Conservation (phyloP, 2,329 filamentous ascomycete species). For the Boeremia lycopersici region DNA sequence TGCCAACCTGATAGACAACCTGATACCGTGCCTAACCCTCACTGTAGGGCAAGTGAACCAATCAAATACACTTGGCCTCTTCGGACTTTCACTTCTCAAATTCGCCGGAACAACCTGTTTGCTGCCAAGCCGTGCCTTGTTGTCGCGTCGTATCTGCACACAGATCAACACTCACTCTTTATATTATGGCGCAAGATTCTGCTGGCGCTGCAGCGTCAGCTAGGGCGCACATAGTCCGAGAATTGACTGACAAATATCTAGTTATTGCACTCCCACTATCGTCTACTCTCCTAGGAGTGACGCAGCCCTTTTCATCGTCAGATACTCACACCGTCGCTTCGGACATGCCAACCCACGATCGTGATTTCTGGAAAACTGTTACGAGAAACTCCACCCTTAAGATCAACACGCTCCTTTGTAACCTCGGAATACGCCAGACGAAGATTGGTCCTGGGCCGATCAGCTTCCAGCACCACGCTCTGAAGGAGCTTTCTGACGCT, state of each 20-base stretch:
- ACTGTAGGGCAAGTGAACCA: too few relatives aligned
- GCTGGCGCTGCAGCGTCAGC: neutral
- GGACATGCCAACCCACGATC: neutral
- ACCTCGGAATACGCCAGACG: slow-evolving; percentile 7
- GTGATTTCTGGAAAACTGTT: neutral
- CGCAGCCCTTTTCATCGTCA: neutral
- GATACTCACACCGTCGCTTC: neutral
- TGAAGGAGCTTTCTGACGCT: slow-evolving; percentile 4
- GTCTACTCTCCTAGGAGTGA: too few relatives aligned
- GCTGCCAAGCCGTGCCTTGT: too few relatives aligned
- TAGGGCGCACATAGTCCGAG: neutral
- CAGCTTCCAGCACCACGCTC: neutral
- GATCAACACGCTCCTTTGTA: neutral
- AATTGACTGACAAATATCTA: neutral
- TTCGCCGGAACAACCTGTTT: too few relatives aligned
- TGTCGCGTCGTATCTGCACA: neutral
- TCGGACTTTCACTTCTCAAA: too few relatives aligned
- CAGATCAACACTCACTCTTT: neutral
- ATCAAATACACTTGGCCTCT: too few relatives aligned
- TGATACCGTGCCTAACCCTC: too few relatives aligned
- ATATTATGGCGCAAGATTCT: neutral
- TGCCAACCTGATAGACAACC: too few relatives aligned
- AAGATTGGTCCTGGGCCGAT: slow-evolving; percentile 1
- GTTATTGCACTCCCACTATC: slow-evolving; percentile 5
- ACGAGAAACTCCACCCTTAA: neutral